Percentiles rank a stretch among this genome's conserved stretches.
Evolutionary conservation across 495 filamentous ascomycete species (phyloP).

Genomic region (Talaromyces liani): DNA sequence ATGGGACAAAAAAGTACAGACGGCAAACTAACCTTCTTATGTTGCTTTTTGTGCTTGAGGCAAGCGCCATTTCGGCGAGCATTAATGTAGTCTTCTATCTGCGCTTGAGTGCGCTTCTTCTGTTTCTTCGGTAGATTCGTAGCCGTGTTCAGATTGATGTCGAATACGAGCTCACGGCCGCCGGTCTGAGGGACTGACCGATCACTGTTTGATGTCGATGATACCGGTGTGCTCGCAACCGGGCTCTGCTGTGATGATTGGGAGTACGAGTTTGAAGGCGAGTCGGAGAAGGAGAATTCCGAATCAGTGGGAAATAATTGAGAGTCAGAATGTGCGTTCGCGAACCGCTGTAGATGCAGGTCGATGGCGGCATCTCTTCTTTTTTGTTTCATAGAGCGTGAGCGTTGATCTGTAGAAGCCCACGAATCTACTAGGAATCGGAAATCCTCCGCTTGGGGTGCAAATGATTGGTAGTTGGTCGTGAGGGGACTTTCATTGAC

Average conservation of each 20-base stretch:
- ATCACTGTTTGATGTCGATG: not conserved
- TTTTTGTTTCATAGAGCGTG: slow-evolving; percentile 35
- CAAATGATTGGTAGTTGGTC: not conserved
- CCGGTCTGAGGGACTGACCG: slow-evolving; percentile 8
- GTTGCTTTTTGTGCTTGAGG: slow-evolving; percentile 42
- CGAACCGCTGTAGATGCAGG: slow-evolving; percentile 32
- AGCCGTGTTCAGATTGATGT: slow-evolving; percentile 40
- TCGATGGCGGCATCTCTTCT: slow-evolving; percentile 37
- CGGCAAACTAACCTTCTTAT: slow-evolving; percentile 33
- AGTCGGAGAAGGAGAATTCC: not conserved
- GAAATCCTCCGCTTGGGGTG: slow-evolving; percentile 5
- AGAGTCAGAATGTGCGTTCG: slow-evolving; percentile 16
- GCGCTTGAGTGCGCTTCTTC: slow-evolving; percentile 36
- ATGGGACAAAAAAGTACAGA: not conserved
- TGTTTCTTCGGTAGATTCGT: slow-evolving; percentile 39
- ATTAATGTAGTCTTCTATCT: slow-evolving; percentile 44
- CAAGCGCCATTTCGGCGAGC: slow-evolving; percentile 39
- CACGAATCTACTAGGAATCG: not conserved
- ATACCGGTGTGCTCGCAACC: not conserved
- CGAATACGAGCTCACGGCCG: slow-evolving; percentile 35
- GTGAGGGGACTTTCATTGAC: not conserved
- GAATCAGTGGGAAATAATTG: not conserved
- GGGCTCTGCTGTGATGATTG: slow-evolving; percentile 4
- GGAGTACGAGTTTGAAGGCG: slow-evolving; percentile 1
- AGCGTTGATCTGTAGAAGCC: slow-evolving; percentile 26